Evolutionary conservation across 139 green algal species (phyloP), one percentile per base, ranked within the genome.

Genomic region (Auxenochlorella pyrenoidosa): DNA sequence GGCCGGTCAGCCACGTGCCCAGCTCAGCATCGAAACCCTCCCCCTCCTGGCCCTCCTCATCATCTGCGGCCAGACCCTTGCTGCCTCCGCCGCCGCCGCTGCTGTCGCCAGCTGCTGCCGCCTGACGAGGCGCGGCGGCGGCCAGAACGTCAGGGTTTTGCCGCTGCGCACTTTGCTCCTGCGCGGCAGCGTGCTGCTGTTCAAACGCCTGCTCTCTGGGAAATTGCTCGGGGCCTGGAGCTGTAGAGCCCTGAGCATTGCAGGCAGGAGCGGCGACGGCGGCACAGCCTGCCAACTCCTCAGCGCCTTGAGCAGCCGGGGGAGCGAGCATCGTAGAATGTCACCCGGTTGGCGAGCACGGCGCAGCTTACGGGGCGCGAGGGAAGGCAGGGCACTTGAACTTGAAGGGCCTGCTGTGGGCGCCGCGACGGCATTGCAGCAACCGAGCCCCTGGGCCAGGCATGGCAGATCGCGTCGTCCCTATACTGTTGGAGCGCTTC

Each of bases 11-110:
- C 82, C 82, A 90, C 0, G 59, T 36, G 16, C 34, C 71, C 58
- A 90, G 75, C 68, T 90, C 87, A 38, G 36, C 18, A 40, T 88
- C 58, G 43, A 54, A 66, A 8, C 47, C 60, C 8, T 70, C 82
- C 10, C 34, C 60, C 8, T 70, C 82, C 10, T 66, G 65, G 18
- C 5, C 82, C 44, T 51, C 43, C 13, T 63, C 43, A 15, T 59
- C 3, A 22, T 32, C 66, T 28, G 30, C 66, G 21, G 3, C 12
- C 8, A 10, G 2, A 28, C 28, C 68, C 54, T 63, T 2, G 54
- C 54, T 2, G 36, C 70, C 40, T n/a, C 10, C 34, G 16, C 28
- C 15, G 3, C 10, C 40, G 28, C 6, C 36, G 38, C 36, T 47
- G 72, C 41, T 58, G 41, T 59, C 73, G 43, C 41, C 73, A 54